Base-by-base conservation (phyloP, 2,329 filamentous ascomycete species). In the Monilinia polystroma region DNA sequence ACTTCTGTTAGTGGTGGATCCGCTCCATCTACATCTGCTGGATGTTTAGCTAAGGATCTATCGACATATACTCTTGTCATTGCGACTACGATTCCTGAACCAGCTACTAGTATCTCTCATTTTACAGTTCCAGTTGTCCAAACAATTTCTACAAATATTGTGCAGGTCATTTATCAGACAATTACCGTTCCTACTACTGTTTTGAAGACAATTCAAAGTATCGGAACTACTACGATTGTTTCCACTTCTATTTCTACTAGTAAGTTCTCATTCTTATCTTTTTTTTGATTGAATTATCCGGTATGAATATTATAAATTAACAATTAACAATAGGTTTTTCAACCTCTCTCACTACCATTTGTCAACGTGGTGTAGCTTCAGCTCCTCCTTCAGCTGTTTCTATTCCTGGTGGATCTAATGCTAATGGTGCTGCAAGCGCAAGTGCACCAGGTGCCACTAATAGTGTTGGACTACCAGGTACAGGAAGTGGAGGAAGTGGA, bases 141-240 rank as follows among this genome's bases (percentile, higher is more conserved):
- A 38, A 62, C 58, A 5, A 62, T 62, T 14, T 51, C n/a, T 5
- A 62, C 58, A 12, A 41, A 51, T 41, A 12, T 51, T 26, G 58
- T 62, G 20, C 58, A 62, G 4, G 45, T 51, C 23, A 26, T 62
- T 20, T 62, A 62, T 38, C 47, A 49, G 10, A 62, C 58, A 4
- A 7, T 62, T 51, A 62, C 58, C 16, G 18, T 60, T 11, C 57
- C 57, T 12, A 62, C 58, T 38, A 62, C 58, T 26, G 58, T 62
- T 8, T 51, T 62, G 14, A 62, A 41, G 58, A 62, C 58, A 1
- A 52, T n/a, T 62, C 58, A 62, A 52, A 62, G 58, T 26, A 62
- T 16, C 12, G 58, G 45, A 20, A 26, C 45, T 41, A 52, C 29
- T 20, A 62, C 58, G 10, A 62, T 62, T 20, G 14, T 62, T 62